Evolutionary conservation across 352 stramenopile genomes (phyloP), one percentile per base, ranked within the genome.

Genomic region (Globisporangium uncinulatum): DNA sequence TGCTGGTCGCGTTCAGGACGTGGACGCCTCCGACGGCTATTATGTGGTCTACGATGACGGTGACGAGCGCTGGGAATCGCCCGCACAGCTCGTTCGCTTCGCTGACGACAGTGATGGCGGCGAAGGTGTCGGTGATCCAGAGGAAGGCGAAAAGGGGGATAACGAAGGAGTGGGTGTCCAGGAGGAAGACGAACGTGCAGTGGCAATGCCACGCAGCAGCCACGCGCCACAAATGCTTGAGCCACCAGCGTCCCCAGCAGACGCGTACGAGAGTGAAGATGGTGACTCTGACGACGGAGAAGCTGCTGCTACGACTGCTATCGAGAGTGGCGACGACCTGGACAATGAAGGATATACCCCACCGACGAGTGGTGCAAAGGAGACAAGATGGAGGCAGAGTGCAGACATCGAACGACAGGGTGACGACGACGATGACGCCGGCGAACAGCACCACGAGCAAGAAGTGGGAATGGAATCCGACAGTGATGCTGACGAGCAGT

Each of bases 1-100:
- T 62, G 55, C 61, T 43, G 84, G 82, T 0, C 56, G 63, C 1
- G 64, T 92, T 0, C 66, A 78, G 19, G 66, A 75, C 3, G 75
- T 65, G 4, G 66, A 84, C 17, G 57, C 60, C 1, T 45, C 10
- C 6, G 66, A 85, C 48, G 79, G 81, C 21, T 80, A 71, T 51
- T 94, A 73, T 29, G 74, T 94, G 31, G 55, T 87, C 10, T 92
- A 94, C 47, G 84, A 94, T 58, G 84, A 92, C 47, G 82, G 84
- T 13, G 84, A 94, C 59, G 76, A 91, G 66, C 75, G 77, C 24
- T 94, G 84, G 84, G 79, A 92, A 68, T 54, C 60, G 0, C 37
- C 58, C 0, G 46, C 42, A 3, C 60, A 76, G 51, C 67, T 64
- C 34, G 74, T 86, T 43, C 51, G 68, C 8, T 67, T 90, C 17